Evolutionary conservation across 2,329 filamentous ascomycete genomes (phyloP), one percentile per base, ranked within the genome.

Genomic region (Epichloe bromicola): DNA sequence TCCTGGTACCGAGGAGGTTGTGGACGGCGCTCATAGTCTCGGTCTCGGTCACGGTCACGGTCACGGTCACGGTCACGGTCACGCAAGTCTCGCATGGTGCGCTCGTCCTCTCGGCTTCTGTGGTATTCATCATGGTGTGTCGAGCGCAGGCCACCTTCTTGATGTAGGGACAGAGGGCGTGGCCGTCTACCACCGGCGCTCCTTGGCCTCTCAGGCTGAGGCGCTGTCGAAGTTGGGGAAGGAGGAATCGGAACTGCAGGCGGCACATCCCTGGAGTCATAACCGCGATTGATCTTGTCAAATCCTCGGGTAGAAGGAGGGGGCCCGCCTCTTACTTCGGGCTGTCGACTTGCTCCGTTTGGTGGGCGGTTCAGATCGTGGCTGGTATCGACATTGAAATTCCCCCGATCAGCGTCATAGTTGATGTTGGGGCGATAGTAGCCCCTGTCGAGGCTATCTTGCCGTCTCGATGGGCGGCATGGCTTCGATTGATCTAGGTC

Each of bases 291-390:
- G 55, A 86, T 78, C 65, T 80, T 85, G 58, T 88, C 85, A 56
- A 88, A 80, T 0, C 82, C 85, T 57, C 83, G 74, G 3, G 80
- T 86, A 5, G 82, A 79, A 4, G 83, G 83, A 10, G 86, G 85
- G 84, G 84, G 85, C 0, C 76, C 74, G 34, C 75, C 64, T 23
- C 67, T 60, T 41, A 57, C 61, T 14, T 74, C 72, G 52, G 71
- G 68, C 6, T 61, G 61, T 5, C 65, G 64, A 53, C 55, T 63
- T 15, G 57, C 59, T 46, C 60, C 58, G 48, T 69, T 70, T 53
- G 72, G 74, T 30, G 65, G 66, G 19, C 72, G 73, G 48, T 61
- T 63, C 19, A 71, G 55, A 50, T 79, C 76, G 23, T 62, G 57
- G 53, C 59, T 63, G 3, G 72, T 72, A 53, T 70, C 72, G 54